A percentile compares a stretch with the other conserved stretches of the same genome.
Conservation (phyloP, 2,329 filamentous ascomycete genomes). For the Meredithiella fracta region DNA sequence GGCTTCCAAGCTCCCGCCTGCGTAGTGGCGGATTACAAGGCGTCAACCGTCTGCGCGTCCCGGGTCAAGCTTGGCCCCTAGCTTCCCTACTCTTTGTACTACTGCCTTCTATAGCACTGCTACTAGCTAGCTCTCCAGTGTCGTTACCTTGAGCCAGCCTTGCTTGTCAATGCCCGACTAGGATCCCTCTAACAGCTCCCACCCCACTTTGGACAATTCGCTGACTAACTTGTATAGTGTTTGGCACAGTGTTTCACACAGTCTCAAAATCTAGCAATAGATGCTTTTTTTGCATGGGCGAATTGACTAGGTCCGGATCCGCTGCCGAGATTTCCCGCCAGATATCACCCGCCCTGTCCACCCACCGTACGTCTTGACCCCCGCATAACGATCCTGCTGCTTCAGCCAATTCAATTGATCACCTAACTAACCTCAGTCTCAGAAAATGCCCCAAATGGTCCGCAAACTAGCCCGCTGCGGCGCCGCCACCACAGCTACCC, state of each 20-base stretch:
- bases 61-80: not conserved
- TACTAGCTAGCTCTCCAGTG: too few relatives aligned
- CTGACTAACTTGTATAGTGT: not conserved
- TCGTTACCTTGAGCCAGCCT: not conserved
- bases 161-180: not conserved
- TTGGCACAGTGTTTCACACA: not conserved
- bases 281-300: not conserved
- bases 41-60: slow-evolving; percentile 8
- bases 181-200: not conserved
- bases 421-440: not conserved
- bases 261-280: slow-evolving; percentile 1
- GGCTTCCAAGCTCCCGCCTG: not conserved
- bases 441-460: slow-evolving; percentile 13
- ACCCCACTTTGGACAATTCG: not conserved
- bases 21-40: not conserved
- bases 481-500: not conserved
- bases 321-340: not conserved
- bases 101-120: too few relatives aligned
- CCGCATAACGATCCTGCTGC: not conserved
- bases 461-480: slow-evolving; percentile 10
- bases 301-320: not conserved
- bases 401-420: not conserved
- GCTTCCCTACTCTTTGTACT: too few relatives aligned
- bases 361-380: not conserved
- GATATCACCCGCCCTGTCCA: not conserved